Percentiles rank a stretch among this genome's conserved stretches.
phyloP scores from a whole-genome alignment of 129 eudicot species.

The Ambrosia artemisiifolia region DNA sequence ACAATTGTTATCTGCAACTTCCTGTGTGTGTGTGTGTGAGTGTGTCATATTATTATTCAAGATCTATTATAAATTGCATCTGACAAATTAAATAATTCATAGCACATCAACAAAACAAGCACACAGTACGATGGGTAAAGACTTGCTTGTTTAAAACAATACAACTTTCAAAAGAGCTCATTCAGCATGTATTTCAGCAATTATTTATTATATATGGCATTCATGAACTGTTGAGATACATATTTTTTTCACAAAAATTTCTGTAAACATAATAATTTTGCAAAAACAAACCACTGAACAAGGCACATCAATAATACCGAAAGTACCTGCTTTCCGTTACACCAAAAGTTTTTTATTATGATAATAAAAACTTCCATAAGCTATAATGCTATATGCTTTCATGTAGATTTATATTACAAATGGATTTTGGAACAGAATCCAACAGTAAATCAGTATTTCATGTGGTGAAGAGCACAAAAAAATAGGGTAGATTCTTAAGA shows the following conservation, averaged over 20 bases:
- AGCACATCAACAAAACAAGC: neutral
- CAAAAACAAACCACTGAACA: neutral
- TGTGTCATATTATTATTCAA: neutral
- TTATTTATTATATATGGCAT: too few relatives aligned
- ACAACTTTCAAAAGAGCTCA: neutral
- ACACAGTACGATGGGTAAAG: neutral
- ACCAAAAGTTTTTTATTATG: neutral
- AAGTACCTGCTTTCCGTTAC: constrained; percentile 5
- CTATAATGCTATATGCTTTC: neutral
- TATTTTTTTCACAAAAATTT: neutral
- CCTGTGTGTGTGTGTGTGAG: constrained; percentile 54
- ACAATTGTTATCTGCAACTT: constrained; percentile 93
- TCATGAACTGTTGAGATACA: neutral
- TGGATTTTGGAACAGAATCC: neutral
- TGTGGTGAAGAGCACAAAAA: neutral
- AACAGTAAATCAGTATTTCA: neutral
- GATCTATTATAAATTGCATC: neutral
- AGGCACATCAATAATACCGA: neutral
- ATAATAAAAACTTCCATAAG: neutral
- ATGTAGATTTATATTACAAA: neutral
- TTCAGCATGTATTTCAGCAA: neutral
- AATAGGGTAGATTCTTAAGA: neutral
- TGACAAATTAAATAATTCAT: neutral
- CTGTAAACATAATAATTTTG: neutral
- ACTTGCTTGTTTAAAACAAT: neutral